These are phyloP conservation scores for Rosa rugosa DNA, from an alignment of 306 rosid species.

Conservation along the genomic window DNA sequence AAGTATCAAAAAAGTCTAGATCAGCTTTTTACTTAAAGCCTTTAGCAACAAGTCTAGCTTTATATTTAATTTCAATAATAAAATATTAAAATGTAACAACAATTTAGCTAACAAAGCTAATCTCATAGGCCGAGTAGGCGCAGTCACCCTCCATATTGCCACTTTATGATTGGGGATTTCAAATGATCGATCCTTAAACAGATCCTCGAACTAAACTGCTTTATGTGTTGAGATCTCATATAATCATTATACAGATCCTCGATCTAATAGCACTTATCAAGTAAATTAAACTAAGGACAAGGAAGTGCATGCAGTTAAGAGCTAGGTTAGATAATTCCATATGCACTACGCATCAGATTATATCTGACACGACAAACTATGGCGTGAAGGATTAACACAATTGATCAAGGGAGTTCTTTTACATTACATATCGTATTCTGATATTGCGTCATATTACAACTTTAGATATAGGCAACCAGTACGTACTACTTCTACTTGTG, in stretches of 20 bases:
- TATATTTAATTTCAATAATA: no score
- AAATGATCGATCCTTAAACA: not conserved
- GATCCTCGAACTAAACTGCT: not conserved
- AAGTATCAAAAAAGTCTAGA: no score
- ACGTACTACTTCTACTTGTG: not conserved
- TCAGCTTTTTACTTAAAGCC: no score
- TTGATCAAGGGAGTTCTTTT: not conserved
- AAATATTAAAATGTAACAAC: no score
- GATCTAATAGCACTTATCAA: not conserved
- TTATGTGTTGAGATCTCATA: not conserved
- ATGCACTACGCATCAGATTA: not conserved
- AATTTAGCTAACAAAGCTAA: not conserved
- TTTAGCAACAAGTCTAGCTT: no score
- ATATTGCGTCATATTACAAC: not conserved
- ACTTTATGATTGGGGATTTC: not conserved
- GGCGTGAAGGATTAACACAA: not conserved
- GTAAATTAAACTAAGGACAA: not conserved
- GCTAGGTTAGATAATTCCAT: not conserved
- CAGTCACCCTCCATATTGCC: not conserved
- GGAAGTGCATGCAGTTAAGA: not conserved
- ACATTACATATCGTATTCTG: not conserved
- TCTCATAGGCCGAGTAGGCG: not conserved
- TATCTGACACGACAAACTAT: not conserved
- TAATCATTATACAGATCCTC: not conserved
- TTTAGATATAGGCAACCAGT: not conserved